These are phyloP conservation scores for Hirschioporus abietinus DNA, from an alignment of 768 basidiomycete genomes.

Conservation along the genomic window DNA sequence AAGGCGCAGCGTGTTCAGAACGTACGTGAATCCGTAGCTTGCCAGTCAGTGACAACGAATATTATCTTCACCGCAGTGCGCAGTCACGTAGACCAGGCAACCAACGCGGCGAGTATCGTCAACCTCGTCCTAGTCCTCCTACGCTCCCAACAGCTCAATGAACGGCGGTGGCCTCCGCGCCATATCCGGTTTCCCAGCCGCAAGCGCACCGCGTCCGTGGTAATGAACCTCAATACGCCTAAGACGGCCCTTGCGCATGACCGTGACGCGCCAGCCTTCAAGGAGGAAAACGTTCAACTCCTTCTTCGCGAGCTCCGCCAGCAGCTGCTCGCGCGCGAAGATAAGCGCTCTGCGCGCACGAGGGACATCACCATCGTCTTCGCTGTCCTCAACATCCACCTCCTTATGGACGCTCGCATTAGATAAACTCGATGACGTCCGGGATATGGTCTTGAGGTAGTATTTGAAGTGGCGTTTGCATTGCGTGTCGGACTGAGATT, in stretches of 20 bases:
- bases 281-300: conserved; percentile 59
- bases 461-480: not conserved
- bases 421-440: conserved; percentile 39
- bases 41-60: no score
- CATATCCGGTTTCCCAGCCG: conserved; percentile 40
- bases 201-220: conserved; percentile 58
- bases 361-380: not conserved
- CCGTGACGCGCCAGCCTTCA: conserved; percentile 69
- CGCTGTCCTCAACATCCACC: conserved; percentile 1
- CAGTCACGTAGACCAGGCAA: not conserved
- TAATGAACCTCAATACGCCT: conserved; percentile 70
- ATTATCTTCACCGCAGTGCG: no score
- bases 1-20: no score
- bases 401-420: conserved; percentile 32
- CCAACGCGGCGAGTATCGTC: not conserved
- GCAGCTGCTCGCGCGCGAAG: conserved; percentile 60
- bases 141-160: conserved; percentile 47
- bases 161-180: conserved; percentile 53
- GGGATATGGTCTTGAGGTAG: not conserved
- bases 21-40: no score
- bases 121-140: not conserved
- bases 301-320: conserved; percentile 47
- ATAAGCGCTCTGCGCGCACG: conserved; percentile 43
- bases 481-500: not conserved
- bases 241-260: conserved; percentile 55